Base-by-base conservation (phyloP, 2,329 filamentous ascomycete genomes). In the Didymella exigua region DNA sequence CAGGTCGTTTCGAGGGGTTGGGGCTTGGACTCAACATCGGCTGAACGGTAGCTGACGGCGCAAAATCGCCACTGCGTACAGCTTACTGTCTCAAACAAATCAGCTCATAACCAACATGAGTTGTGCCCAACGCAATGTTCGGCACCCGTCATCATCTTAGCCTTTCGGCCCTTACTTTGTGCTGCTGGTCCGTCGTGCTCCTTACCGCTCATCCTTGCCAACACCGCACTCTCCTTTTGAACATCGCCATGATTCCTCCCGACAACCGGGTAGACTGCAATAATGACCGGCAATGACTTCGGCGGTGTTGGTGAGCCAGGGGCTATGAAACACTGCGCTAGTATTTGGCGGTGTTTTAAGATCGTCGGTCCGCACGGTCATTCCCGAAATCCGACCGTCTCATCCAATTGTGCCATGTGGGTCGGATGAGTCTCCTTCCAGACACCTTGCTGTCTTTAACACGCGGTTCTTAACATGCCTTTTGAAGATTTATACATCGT, bases 11-110 rank as follows among this genome's bases (percentile, higher is more conserved):
- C 4, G 50, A 55, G 27, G 62, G 59, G 10, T 44, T 69, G 4
- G 65, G 57, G 1, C 41, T 69, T 23, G 62, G 62, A 4, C 31
- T 67, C n/a, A 61, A 31, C 8, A 60, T 65, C 24, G 57, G 58
- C 6, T 67, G 43, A 62, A 37, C 14, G 18, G 8, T n/a, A 4
- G 21, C 13, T 5, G 5, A 1, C 36, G n/a, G 13, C 14, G 13
- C 14, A n/a, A 24, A n/a, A n/a, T n/a, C 13, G 13, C 6, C 5
- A 38, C 21, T 24, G 21, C 21, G 21, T 19, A 14, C 5, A 23
- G 19, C 36, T 38, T 13, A 36, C 18, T 36, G 33, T n/a, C 14
- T 16, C 13, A 13, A 24, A 24, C 4, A 2, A 21, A 10, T 13
- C 14, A 16, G 19, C 13, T 13, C 2, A 23, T 9, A 38, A 2